Evolutionary conservation across 495 filamentous ascomycete genomes (phyloP), one percentile per base, ranked within the genome.

Genomic region (Jackrogersella multiformis): DNA sequence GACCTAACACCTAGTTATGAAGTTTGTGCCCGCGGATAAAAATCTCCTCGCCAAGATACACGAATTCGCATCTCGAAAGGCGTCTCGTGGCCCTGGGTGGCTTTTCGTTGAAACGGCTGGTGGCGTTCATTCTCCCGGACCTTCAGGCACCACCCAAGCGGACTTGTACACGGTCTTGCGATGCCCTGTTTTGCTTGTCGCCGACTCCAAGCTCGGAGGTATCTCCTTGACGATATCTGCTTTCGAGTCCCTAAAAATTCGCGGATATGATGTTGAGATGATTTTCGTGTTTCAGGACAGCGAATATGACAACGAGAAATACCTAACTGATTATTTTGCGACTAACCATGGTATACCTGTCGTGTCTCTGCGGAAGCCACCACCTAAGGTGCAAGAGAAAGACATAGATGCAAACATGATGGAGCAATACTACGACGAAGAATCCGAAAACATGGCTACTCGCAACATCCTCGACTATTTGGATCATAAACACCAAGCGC

Each of bases 101-200:
- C 61, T 88, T 1, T 77, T 94, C 28, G 79, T 94, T 32, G 91
- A 94, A 73, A 93, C 91, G 0, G 91, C 91, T 0, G 91, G 91
- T 3, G 91, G 91, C 8, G 87, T 91, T 0, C 85, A 92, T 69
- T 92, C 90, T 1, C 91, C 91, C 0, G 84, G 84, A 1, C 90
- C 90, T 9, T 89, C 86, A 56, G 90, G 89, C n/a, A 87, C 80
- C 24, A 88, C 88, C 0, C 91, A 94, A 69, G 90, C 87, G 5
- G 90, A 94, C 67, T 74, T 92, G 24, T 94, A 91, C 73, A 81
- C 86, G 1, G 86, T 89, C 0, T 80, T 93, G 0, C 80, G 91
- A 26, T 76, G 92, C 5, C 91, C 91, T 0, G 86, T 90, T n/a
- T 76, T 92, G 18, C 81, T 94, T 2, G 81, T 93, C 9, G 89